Percentiles rank a stretch among this genome's conserved stretches.
phyloP scores from a whole-genome alignment of 257 asterid genomes.

The Petrea volubilis region DNA sequence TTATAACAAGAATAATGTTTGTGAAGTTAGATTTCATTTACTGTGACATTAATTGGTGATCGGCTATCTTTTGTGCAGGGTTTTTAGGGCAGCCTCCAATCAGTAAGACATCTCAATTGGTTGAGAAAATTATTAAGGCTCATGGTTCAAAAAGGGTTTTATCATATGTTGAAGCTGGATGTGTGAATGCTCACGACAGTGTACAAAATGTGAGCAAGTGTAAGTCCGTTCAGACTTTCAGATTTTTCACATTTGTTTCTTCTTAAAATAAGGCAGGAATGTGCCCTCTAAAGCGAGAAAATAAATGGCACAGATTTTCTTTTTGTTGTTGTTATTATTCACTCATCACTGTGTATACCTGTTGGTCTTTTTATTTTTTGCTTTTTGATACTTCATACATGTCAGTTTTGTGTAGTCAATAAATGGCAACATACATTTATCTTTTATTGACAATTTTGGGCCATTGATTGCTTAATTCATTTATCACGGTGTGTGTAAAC shows the following conservation, averaged over 20 bases:
- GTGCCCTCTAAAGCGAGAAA: not conserved
- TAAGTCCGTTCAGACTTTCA: slow-evolving; percentile 37
- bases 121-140: slow-evolving; percentile 48
- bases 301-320: too few species aligned
- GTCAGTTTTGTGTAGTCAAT: not conserved
- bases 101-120: slow-evolving; percentile 42
- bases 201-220: slow-evolving; percentile 61
- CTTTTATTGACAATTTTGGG: not conserved
- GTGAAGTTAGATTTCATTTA: not conserved
- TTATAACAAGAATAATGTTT: not conserved
- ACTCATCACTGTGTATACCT: too few species aligned
- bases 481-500: not conserved
- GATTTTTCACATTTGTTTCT: not conserved
- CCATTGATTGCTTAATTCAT: slow-evolving; percentile 4
- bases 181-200: slow-evolving; percentile 45
- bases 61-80: slow-evolving; percentile 37
- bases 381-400: too few species aligned
- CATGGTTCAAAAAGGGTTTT: slow-evolving; percentile 59
- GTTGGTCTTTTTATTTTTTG: too few species aligned
- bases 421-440: not conserved
- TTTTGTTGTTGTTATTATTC: too few species aligned
- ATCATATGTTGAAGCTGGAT: slow-evolving; percentile 71
- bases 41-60: not conserved
- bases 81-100: slow-evolving; percentile 50
- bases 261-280: not conserved